Base-by-base conservation (phyloP, 192 early-diverging fungal species). In the Entophlyctis luteolus region DNA sequence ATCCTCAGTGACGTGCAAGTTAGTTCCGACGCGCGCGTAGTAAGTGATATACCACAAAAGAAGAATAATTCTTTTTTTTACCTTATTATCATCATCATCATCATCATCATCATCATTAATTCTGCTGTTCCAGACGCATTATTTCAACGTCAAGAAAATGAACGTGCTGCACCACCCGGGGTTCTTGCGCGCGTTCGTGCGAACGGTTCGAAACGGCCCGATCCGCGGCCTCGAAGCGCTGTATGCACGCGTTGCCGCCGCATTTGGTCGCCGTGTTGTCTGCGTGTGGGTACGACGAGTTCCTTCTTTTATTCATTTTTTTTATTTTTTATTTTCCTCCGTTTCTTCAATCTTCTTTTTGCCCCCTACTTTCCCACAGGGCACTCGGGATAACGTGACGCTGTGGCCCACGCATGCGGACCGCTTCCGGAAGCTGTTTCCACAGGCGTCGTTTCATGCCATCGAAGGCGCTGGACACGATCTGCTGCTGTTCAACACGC, bases 251-350 rank as follows among this genome's bases (percentile, higher is more conserved):
- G 38, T 60, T 2, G 37, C 39, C 1, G 20, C n/a, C 18, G 31
- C n/a, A 27, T 60, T 60, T 20, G 58, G 58, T 18, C 14, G 32
- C 28, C 58, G 58, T 1, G 31, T 60, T 25, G 23, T 10, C 18
- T 60, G 58, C 28, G 22, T 60, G n/a, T 60, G 58, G 58, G 58
- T 58, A 53, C 0, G 1, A n/a, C n/a, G n/a, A n/a, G n/a, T n/a
- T n/a, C n/a, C n/a, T n/a, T n/a, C n/a, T n/a, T n/a, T n/a, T n/a
- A n/a, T n/a, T n/a, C n/a, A n/a, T n/a, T n/a, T n/a, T n/a, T n/a
- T n/a, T n/a, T n/a, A n/a, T n/a, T n/a, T n/a, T n/a, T n/a, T n/a
- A n/a, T n/a, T n/a, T n/a, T n/a, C n/a, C n/a, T n/a, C n/a, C n/a
- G n/a, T n/a, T n/a, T n/a, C n/a, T n/a, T n/a, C n/a, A n/a, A n/a